A percentile compares a stretch with the other conserved stretches of the same genome.
Evolutionary conservation across 106 monocot genomes (phyloP).

Genomic region (Acanthochlamys bracteata): DNA sequence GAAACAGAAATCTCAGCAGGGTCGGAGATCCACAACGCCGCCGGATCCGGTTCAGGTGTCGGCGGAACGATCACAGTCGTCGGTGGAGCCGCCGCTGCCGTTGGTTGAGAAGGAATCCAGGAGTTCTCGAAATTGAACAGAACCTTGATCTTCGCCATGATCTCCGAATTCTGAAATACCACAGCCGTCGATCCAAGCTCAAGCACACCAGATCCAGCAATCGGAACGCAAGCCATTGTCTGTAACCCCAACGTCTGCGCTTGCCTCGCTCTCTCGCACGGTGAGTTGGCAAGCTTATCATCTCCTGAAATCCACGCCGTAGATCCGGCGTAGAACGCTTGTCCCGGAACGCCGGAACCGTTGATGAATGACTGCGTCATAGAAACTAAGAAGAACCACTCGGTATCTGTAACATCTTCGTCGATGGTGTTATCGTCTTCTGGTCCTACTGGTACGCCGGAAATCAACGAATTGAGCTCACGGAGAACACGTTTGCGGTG

Average conservation of each 20-base stretch:
- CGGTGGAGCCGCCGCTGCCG: not conserved
- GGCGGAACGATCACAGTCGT: slow-evolving; percentile 20
- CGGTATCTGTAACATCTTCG: slow-evolving; percentile 75
- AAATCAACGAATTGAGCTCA: slow-evolving; percentile 59
- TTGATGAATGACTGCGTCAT: slow-evolving; percentile 71
- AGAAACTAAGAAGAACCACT: slow-evolving; percentile 84
- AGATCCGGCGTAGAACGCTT: slow-evolving; percentile 30
- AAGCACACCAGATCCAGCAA: slow-evolving; percentile 40
- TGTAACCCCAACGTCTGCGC: slow-evolving; percentile 50
- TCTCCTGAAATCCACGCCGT: slow-evolving; percentile 37
- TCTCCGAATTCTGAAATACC: slow-evolving; percentile 33
- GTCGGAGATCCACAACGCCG: slow-evolving; percentile 69
- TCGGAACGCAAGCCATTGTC: slow-evolving; percentile 62
- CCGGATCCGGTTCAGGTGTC: slow-evolving; percentile 18
- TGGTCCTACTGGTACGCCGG: slow-evolving; percentile 18
- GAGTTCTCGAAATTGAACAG: slow-evolving; percentile 37
- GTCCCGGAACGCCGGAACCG: slow-evolving; percentile 53
- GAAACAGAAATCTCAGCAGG: slow-evolving; percentile 45
- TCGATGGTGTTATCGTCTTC: slow-evolving; percentile 34
- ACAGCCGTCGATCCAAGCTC: slow-evolving; percentile 70
- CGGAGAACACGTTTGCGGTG: slow-evolving; percentile 62
- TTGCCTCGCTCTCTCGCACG: slow-evolving; percentile 53
- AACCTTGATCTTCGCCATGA: slow-evolving; percentile 28
- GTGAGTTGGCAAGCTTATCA: slow-evolving; percentile 12
- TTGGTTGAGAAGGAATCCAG: not conserved